A percentile compares a stretch with the other conserved stretches of the same genome.
Evolutionary conservation across 495 filamentous ascomycete genomes (phyloP).

Genomic region (Friedmanniomyces endolithicus): DNA sequence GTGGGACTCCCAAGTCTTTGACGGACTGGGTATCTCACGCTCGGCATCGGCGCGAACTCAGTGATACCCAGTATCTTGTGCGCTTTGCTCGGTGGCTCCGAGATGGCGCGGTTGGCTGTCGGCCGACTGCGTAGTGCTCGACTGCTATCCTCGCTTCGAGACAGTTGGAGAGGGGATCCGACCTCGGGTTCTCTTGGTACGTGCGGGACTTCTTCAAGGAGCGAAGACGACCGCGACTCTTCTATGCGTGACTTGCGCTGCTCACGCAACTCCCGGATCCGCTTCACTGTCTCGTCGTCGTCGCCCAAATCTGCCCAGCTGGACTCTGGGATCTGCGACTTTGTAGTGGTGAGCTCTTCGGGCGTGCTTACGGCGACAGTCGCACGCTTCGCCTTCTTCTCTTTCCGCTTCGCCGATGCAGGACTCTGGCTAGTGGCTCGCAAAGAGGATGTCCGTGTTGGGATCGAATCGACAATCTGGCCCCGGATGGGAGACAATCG

Average conservation of each 20-base stretch:
- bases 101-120: slow-evolving; percentile 10
- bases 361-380: not conserved
- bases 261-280: slow-evolving; percentile 19
- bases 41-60: not conserved
- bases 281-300: slow-evolving; percentile 22
- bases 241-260: slow-evolving; percentile 14
- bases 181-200: not conserved
- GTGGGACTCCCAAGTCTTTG: slow-evolving; percentile 3
- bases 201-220: not conserved
- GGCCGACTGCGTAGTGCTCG: not conserved
- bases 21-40: not conserved
- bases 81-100: slow-evolving; percentile 25
- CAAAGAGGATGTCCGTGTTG: slow-evolving; percentile 16
- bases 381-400: slow-evolving; percentile 12
- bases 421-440: slow-evolving; percentile 6
- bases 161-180: not conserved
- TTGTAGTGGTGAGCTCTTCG: not conserved
- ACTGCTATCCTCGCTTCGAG: slow-evolving; percentile 9
- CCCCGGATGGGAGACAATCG: slow-evolving; percentile 2
- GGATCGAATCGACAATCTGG: slow-evolving; percentile 18
- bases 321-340: slow-evolving; percentile 8
- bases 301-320: slow-evolving; percentile 22
- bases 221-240: not conserved
- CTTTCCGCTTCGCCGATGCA: slow-evolving; percentile 2
- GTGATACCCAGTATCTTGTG: slow-evolving; percentile 27